These are phyloP conservation scores for Alternaria postmessia DNA, from an alignment of 2,329 filamentous ascomycete genomes.

Conservation along the genomic window DNA sequence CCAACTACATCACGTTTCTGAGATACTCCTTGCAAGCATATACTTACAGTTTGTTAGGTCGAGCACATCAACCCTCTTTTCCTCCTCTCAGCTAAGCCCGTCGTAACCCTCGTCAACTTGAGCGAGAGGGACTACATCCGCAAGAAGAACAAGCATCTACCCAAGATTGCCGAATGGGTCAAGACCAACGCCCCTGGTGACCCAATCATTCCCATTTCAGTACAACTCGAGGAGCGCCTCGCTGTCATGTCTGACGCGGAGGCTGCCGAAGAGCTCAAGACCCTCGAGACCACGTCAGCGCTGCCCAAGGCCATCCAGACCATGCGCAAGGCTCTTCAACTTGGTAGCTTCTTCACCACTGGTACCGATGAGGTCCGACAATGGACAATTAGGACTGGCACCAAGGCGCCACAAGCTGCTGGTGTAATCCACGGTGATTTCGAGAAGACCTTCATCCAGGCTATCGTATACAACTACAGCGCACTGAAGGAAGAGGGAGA, in stretches of 20 bases:
- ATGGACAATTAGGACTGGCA: slow-evolving; percentile 96
- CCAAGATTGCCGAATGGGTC: slow-evolving; percentile 93
- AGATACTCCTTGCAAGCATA: slow-evolving; percentile 3
- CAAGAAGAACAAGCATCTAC: slow-evolving; percentile 99
- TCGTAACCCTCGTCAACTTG: slow-evolving; percentile 96
- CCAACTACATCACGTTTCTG: slow-evolving; percentile 11
- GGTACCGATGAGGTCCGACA: slow-evolving; percentile 96
- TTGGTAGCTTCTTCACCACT: slow-evolving; percentile 96
- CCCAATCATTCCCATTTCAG: slow-evolving; percentile 91
- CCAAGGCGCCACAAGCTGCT: slow-evolving; percentile 95
- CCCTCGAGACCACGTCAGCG: slow-evolving; percentile 82
- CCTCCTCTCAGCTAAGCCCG: slow-evolving; percentile 93
- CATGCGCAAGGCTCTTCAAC: slow-evolving; percentile 90
- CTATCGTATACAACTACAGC: slow-evolving; percentile 88
- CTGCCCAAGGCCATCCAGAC: slow-evolving; percentile 90
- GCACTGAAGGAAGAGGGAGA: slow-evolving; percentile 85
- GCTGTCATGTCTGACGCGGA: slow-evolving; percentile 81
- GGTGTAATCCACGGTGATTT: slow-evolving; percentile 99
- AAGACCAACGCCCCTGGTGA: slow-evolving; percentile 88
- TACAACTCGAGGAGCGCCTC: slow-evolving; percentile 90
- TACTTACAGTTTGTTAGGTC: slow-evolving; percentile 67
- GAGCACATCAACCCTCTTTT: slow-evolving; percentile 97
- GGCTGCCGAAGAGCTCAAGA: slow-evolving; percentile 86
- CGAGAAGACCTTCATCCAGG: slow-evolving; percentile 99
- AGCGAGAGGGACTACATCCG: slow-evolving; percentile 97